A percentile compares a stretch with the other conserved stretches of the same genome.
Evolutionary conservation across 2,329 filamentous ascomycete species (phyloP).

Genomic region (Corniculantispora saksenae): DNA sequence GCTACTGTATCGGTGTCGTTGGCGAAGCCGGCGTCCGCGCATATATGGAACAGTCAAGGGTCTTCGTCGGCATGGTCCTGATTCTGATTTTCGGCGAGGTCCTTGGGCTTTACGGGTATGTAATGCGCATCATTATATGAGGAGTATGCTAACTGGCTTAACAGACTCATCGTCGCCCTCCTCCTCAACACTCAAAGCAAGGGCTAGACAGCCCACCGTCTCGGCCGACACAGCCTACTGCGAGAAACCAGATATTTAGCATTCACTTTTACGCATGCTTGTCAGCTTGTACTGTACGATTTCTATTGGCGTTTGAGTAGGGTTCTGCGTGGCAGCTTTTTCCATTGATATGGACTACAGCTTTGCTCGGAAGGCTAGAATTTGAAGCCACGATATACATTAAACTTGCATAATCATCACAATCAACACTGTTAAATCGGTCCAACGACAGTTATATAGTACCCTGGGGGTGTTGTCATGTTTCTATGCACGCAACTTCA

Average conservation of each 20-base stretch:
- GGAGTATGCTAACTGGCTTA: conserved; percentile 3
- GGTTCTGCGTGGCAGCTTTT: not conserved
- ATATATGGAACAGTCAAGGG: conserved; percentile 93
- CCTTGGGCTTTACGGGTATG: conserved; percentile 91
- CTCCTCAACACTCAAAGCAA: conserved; percentile 88
- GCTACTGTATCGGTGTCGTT: conserved; percentile 94
- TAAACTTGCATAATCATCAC: not conserved
- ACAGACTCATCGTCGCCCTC: conserved; percentile 84
- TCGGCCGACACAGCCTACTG: not conserved
- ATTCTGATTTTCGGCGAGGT: conserved; percentile 99
- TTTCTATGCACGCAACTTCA: not conserved
- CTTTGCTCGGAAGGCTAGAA: not conserved
- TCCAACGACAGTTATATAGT: not conserved
- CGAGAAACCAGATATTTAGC: not conserved
- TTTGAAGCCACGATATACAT: not conserved
- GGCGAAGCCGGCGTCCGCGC: conserved; percentile 91
- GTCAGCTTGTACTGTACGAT: conserved; percentile 5
- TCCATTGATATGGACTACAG: not conserved
- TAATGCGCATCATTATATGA: conserved; percentile 14
- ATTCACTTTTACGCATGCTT: not conserved
- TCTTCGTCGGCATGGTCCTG: conserved; percentile 98
- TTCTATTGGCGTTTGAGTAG: not conserved
- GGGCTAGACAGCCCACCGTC: conserved; percentile 44
- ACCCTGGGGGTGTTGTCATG: not conserved
- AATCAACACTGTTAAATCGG: not conserved